A percentile compares a stretch with the other conserved stretches of the same genome.
Conservation (phyloP, 2,329 filamentous ascomycete species). For the Rutstroemia sp. region DNA sequence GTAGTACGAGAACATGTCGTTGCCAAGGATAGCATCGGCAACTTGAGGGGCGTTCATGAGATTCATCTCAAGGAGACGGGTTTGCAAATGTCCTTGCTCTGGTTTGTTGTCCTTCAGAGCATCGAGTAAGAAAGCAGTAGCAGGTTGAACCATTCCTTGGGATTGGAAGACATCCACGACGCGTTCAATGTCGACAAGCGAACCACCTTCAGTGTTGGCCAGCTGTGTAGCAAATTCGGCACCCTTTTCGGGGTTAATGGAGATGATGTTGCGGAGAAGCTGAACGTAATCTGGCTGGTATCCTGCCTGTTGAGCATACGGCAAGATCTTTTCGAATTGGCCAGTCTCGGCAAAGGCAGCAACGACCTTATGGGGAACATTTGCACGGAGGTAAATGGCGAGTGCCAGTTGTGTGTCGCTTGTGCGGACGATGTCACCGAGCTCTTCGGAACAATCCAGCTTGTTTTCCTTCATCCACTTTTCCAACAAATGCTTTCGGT, state of each 20-base stretch:
- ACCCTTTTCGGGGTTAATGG: conserved; percentile 86
- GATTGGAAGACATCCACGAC: conserved; percentile 98
- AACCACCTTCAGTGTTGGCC: conserved; percentile 80
- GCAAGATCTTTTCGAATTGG: conserved; percentile 93
- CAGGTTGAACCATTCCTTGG: conserved; percentile 95
- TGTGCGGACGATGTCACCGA: conserved; percentile 86
- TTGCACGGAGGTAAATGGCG: conserved; percentile 83
- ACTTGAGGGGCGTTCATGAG: conserved; percentile 93
- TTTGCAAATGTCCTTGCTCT: conserved; percentile 90
- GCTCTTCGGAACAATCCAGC: conserved; percentile 89
- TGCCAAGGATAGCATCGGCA: conserved; percentile 93
- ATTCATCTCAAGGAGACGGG: conserved; percentile 96
- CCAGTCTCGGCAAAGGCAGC: conserved; percentile 92
- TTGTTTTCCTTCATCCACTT: conserved; percentile 98
- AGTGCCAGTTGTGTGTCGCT: conserved; percentile 87
- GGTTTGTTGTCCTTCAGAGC: conserved; percentile 91
- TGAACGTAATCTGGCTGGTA: conserved; percentile 96
- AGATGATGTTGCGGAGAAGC: conserved; percentile 74
- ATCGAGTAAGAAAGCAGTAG: conserved; percentile 95
- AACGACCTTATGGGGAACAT: conserved; percentile 87
- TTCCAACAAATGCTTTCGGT: conserved; percentile 89
- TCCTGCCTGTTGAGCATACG: conserved; percentile 75
- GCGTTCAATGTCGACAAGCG: conserved; percentile 85
- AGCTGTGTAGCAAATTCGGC: conserved; percentile 90
- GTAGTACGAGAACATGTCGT: conserved; percentile 98